phyloP scores from a whole-genome alignment of 2,329 filamentous ascomycete genomes.

The Fusarium pseudonygamai region DNA sequence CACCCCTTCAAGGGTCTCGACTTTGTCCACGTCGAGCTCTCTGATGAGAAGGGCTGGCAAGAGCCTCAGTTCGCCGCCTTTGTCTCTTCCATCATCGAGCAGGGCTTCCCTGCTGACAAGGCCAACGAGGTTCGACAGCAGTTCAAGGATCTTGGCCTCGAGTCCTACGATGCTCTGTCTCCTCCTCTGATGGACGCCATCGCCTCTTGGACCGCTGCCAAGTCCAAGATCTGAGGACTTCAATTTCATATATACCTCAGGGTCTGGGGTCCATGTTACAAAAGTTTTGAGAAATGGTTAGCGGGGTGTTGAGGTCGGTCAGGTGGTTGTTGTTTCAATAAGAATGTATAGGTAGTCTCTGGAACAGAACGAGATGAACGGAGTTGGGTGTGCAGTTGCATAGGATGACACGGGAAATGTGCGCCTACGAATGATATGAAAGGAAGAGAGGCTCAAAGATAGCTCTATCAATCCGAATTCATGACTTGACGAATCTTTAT shows the following conservation, averaged over 20 bases:
- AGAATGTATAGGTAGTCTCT: constrained; percentile 5
- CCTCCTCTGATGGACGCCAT: constrained; percentile 71
- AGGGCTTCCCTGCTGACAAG: constrained; percentile 65
- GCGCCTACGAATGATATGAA: constrained; percentile 14
- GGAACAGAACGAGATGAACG: background rate
- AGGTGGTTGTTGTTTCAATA: constrained; percentile 16
- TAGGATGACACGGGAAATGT: constrained; percentile 1
- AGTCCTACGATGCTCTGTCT: constrained; percentile 70
- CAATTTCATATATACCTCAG: background rate
- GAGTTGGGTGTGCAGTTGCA: constrained; percentile 24
- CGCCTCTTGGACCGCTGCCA: constrained; percentile 64
- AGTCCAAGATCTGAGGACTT: constrained; percentile 40
- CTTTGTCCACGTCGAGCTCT: constrained; percentile 73
- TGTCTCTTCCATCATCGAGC: constrained; percentile 74
- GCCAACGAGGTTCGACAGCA: constrained; percentile 65
- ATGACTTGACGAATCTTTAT: constrained; percentile 1
- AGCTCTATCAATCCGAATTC: constrained; percentile 18
- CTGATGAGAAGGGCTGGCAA: constrained; percentile 71
- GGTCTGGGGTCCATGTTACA: background rate
- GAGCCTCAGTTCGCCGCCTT: constrained; percentile 77
- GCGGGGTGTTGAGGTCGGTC: constrained; percentile 11
- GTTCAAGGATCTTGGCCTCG: constrained; percentile 64
- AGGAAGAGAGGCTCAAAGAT: constrained; percentile 9
- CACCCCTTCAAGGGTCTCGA: constrained; percentile 76
- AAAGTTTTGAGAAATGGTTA: constrained; percentile 22